Conservation (phyloP, 2,329 filamentous ascomycete species). For the Byssoonygena ceratinophila region DNA sequence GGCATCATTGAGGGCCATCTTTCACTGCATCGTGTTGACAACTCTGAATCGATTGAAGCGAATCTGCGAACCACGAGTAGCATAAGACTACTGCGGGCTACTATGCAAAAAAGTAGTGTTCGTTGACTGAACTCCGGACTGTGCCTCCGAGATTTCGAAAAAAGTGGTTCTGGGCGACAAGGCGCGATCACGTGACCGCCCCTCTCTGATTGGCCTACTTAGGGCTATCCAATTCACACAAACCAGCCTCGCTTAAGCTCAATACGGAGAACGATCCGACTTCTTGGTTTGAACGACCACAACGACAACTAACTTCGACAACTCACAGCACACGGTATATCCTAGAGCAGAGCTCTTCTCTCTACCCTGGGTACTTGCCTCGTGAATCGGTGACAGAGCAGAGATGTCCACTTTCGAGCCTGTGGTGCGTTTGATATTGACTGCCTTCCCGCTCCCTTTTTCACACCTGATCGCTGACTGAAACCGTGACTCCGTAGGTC, state of each 20-base stretch:
- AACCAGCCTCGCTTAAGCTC: conserved; percentile 34
- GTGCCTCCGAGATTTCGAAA: not conserved
- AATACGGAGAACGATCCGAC: conserved; percentile 27
- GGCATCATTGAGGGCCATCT: no score
- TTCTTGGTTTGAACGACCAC: conserved; percentile 36
- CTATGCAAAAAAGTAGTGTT: no score
- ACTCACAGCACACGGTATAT: conserved; percentile 35
- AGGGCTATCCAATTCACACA: conserved; percentile 34
- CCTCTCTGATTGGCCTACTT: conserved; percentile 25
- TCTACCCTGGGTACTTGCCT: conserved; percentile 33
- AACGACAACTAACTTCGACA: conserved; percentile 41
- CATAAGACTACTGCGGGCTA: no score
- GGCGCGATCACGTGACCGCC: conserved; percentile 21
- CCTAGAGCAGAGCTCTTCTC: conserved; percentile 34
- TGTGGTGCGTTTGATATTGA: conserved; percentile 44
- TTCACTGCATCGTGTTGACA: no score
- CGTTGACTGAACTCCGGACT: no score
- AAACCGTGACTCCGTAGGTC: conserved; percentile 52
- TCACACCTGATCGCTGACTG: conserved; percentile 26
- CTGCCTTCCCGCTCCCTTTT: not conserved
- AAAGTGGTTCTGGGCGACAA: not conserved
- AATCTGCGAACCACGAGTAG: no score
- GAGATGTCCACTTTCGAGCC: conserved; percentile 58
- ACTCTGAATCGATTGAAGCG: no score
- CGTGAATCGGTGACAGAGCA: conserved; percentile 38